Evolutionary conservation across 805 yeast genomes (phyloP).

Genomic region (Zygosaccharomyces lentus): DNA sequence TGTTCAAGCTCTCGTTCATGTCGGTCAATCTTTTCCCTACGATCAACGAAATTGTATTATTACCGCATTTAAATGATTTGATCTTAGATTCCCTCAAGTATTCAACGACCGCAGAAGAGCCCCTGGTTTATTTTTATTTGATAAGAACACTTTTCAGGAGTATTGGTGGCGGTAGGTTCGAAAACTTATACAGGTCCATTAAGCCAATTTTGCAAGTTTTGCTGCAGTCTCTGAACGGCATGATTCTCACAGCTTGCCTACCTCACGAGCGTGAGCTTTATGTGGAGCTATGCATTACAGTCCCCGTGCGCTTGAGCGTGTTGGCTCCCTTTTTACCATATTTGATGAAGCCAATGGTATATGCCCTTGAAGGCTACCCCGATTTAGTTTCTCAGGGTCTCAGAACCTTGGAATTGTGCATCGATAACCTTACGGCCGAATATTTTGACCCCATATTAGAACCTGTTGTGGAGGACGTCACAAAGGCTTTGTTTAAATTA

Average conservation of each 20-base stretch:
- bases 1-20: conserved; percentile 92
- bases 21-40: conserved; percentile 88
- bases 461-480: conserved; percentile 91
- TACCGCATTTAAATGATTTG: conserved; percentile 82
- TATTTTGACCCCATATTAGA: conserved; percentile 96
- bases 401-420: conserved; percentile 90
- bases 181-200: conserved; percentile 85
- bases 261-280: conserved; percentile 91
- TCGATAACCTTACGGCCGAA: conserved; percentile 92
- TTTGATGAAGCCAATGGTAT: conserved; percentile 85
- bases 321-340: conserved; percentile 88
- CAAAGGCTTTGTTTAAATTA: conserved; percentile 89
- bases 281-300: conserved; percentile 91
- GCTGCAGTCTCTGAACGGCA: conserved; percentile 76
- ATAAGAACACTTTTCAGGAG: conserved; percentile 87
- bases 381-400: conserved; percentile 93
- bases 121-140: conserved; percentile 81
- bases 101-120: conserved; percentile 85
- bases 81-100: conserved; percentile 74
- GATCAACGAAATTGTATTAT: conserved; percentile 78
- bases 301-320: conserved; percentile 91
- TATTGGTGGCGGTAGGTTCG: conserved; percentile 96
- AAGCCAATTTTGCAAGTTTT: conserved; percentile 85
- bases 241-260: conserved; percentile 75
- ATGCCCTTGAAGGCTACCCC: conserved; percentile 83